Conservation (phyloP, 2,329 filamentous ascomycete genomes). For the Plectosphaerella sp. region DNA sequence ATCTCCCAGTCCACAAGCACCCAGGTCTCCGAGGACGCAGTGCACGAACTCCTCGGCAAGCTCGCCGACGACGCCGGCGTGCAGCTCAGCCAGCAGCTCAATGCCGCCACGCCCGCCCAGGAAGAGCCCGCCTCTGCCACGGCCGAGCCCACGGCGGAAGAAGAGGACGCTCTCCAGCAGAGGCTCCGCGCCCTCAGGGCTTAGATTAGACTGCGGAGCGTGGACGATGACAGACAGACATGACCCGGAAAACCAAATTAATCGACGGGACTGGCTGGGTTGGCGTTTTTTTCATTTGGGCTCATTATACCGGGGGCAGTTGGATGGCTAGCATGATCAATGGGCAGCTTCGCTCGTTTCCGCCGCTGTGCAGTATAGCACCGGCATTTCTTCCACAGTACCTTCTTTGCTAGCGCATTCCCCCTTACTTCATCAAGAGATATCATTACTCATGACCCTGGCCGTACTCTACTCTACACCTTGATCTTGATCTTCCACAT, state of each 20-base stretch:
- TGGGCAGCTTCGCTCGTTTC: too few species aligned
- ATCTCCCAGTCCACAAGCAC: conserved; percentile 72
- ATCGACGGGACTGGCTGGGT: too few species aligned
- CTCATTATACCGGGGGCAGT: too few species aligned
- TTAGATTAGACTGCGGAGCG: conserved; percentile 18
- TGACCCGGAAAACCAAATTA: too few species aligned
- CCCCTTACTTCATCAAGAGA: background rate
- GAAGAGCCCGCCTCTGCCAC: conserved; percentile 53
- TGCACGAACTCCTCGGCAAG: conserved; percentile 80
- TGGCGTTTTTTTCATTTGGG: too few species aligned
- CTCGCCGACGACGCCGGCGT: conserved; percentile 86
- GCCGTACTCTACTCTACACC: background rate
- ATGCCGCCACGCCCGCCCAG: conserved; percentile 48
- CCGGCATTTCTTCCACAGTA: background rate
- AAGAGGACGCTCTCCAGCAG: conserved; percentile 71
- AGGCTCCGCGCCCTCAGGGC: conserved; percentile 51
- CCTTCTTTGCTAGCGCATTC: background rate
- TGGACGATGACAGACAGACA: too few species aligned
- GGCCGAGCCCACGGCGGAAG: conserved; percentile 67
- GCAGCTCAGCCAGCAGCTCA: conserved; percentile 73
- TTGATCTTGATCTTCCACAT: background rate
- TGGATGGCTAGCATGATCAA: too few species aligned
- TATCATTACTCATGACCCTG: background rate
- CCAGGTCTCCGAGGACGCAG: conserved; percentile 74
- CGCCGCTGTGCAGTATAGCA: background rate